phyloP scores from a whole-genome alignment of 768 basidiomycete species.

The Auricularia cornea region DNA sequence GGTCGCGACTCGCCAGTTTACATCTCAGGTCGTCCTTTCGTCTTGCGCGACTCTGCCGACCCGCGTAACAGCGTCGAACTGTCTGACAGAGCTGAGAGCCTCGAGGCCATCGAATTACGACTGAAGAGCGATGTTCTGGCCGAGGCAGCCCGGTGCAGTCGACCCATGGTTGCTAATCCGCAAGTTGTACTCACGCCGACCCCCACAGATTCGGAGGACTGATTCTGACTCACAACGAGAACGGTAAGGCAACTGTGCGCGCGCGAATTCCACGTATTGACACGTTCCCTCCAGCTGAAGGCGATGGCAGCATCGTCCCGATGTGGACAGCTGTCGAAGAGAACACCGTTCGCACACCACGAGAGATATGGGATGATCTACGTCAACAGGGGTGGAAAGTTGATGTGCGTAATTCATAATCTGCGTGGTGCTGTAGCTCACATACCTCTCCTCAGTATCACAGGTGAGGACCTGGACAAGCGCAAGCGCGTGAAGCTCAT shows the following conservation, averaged over 20 bases:
- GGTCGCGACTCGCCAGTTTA: constrained; percentile 43
- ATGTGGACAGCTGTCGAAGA: constrained; percentile 91
- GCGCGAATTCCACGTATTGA: not conserved
- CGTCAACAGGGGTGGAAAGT: constrained; percentile 82
- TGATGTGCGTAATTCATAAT: constrained; percentile 44
- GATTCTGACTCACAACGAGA: constrained; percentile 88
- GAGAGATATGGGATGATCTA: constrained; percentile 79
- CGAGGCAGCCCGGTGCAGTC: constrained; percentile 59
- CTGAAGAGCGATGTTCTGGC: constrained; percentile 86
- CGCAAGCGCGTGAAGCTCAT: constrained; percentile 3
- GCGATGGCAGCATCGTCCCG: constrained; percentile 75
- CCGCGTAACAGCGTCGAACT: constrained; percentile 71
- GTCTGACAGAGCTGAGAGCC: constrained; percentile 88
- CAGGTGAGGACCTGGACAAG: not conserved
- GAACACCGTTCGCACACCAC: constrained; percentile 74
- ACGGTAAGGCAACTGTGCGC: constrained; percentile 38
- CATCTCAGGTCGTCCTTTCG: constrained; percentile 88
- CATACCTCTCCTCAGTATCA: constrained; percentile 7
- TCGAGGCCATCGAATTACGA: constrained; percentile 86
- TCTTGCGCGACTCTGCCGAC: constrained; percentile 78
- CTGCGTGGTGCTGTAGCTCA: not conserved
- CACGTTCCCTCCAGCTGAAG: constrained; percentile 30
- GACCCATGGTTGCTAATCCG: constrained; percentile 5
- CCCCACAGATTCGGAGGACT: constrained; percentile 71
- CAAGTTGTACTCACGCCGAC: constrained; percentile 1